These are phyloP conservation scores for Taxawa tesnikishii DNA, from an alignment of 2,329 filamentous ascomycete species.

Conservation along the genomic window DNA sequence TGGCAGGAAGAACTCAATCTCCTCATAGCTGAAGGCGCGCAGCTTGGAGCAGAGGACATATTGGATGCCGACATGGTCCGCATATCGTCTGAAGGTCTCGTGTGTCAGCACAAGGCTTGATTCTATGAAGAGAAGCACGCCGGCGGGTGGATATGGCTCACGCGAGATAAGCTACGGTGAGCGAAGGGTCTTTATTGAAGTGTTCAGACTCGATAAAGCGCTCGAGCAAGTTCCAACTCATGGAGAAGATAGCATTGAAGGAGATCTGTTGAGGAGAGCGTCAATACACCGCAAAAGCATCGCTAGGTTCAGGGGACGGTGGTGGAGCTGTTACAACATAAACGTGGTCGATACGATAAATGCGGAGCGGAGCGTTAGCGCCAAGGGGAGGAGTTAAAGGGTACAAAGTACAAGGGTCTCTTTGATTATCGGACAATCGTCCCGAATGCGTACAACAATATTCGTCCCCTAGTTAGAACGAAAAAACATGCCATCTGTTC, in stretches of 20 bases:
- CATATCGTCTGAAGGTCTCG: slow-evolving; percentile 54
- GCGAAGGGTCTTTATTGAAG: slow-evolving; percentile 83
- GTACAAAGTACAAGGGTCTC: no score
- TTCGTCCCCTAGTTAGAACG: no score
- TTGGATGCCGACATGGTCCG: slow-evolving; percentile 80
- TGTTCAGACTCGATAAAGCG: slow-evolving; percentile 88
- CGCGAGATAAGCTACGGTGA: slow-evolving; percentile 81
- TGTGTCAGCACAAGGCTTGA: slow-evolving; percentile 11
- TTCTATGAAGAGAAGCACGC: slow-evolving; percentile 8
- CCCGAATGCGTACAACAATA: no score
- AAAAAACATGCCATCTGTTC: no score
- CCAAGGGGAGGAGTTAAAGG: no score
- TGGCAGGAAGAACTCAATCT: slow-evolving; percentile 86
- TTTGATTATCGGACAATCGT: no score
- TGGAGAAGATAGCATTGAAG: slow-evolving; percentile 18
- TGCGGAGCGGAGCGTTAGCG: no score
- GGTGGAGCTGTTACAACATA: no score
- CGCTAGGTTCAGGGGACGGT: background rate
- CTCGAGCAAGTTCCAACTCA: slow-evolving; percentile 73
- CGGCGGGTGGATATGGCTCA: no score
- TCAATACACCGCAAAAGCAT: background rate
- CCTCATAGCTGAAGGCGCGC: slow-evolving; percentile 78
- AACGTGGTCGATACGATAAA: no score
- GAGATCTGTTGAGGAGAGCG: background rate
- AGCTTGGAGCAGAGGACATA: slow-evolving; percentile 82